Base-by-base conservation (phyloP, 1,139 yeast genomes). In the Saccharomyces hybrid region DNA sequence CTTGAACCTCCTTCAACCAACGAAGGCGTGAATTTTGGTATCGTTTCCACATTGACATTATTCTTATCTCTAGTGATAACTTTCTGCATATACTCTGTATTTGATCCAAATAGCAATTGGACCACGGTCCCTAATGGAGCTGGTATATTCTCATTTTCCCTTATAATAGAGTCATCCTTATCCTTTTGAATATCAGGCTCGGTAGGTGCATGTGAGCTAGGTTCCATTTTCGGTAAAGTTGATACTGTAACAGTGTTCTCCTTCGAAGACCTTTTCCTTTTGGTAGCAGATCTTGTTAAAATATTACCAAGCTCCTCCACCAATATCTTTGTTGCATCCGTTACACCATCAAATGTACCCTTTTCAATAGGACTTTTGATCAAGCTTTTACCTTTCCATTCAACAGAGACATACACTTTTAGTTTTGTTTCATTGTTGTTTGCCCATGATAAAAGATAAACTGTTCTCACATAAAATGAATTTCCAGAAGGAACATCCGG, bases 401-500 rank as follows among this genome's bases (percentile, higher is more conserved):
- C 95, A 53, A 89, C 80, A 53, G 78, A 73, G 46, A 80, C 78
- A 5, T 93, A 85, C 4, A 84, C 77, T 14, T 82, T 81, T 23
- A 91, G 54, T 53, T 76, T 76, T 2, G 98, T 89, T 16, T 72
- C 62, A 69, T 90, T 89, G 58, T 81, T 78, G 2, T 77, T 77
- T 0, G 81, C 96, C 99, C 99, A 95, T 0, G 74, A 66, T 13
- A 73, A 61, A 47, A 72, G 64, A 26, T 82, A 73, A 53, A 79
- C 76, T 0, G 98, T 88, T 55, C 80, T 79, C 25, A 91, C 85
- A 53, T 81, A 76, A 68, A 93, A 93, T 1, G 91, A 77, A 60
- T 78, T 81, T 8, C 99, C 99, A 57, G 93, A 85, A 0, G 99
- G 99, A 20, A 93, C 97, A 71, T 93, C 97, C 0, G 99, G 99